These are phyloP conservation scores for Coelastrella sp. DNA, from an alignment of 139 green algal species.

Conservation along the genomic window DNA sequence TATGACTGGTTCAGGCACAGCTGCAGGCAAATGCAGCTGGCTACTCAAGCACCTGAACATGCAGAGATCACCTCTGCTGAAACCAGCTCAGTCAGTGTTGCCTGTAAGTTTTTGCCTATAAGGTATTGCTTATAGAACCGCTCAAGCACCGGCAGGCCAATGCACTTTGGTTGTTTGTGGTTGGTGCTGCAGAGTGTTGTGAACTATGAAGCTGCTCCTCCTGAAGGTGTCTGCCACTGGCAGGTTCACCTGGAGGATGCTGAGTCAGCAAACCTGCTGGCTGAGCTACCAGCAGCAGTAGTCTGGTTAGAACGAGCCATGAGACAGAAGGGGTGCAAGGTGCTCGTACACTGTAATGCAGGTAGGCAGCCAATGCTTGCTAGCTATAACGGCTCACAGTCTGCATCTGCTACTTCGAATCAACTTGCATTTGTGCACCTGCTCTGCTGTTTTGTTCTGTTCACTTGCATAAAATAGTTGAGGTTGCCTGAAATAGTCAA, in stretches of 20 bases:
- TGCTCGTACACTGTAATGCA: slow-evolving; percentile 76
- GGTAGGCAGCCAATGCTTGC: slow-evolving; percentile 29
- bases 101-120: background rate
- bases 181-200: slow-evolving; percentile 26
- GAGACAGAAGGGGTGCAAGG: slow-evolving; percentile 42
- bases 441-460: too few species aligned
- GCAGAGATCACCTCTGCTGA: too few species aligned
- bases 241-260: slow-evolving; percentile 54
- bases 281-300: slow-evolving; percentile 55
- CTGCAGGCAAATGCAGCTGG: too few species aligned
- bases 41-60: too few species aligned
- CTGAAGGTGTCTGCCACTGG: slow-evolving; percentile 22
- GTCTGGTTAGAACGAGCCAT: slow-evolving; percentile 49
- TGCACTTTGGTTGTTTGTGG: background rate
- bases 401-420: background rate
- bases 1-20: too few species aligned
- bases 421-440: background rate
- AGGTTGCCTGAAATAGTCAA: too few species aligned
- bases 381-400: background rate
- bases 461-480: too few species aligned
- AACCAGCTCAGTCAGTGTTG: too few species aligned
- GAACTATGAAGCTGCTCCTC: slow-evolving; percentile 32
- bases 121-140: too few species aligned
- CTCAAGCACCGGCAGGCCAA: too few species aligned
- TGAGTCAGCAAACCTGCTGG: slow-evolving; percentile 61